Base-by-base conservation (phyloP, 768 basidiomycete genomes). In the Sistotremastrum suecicum region DNA sequence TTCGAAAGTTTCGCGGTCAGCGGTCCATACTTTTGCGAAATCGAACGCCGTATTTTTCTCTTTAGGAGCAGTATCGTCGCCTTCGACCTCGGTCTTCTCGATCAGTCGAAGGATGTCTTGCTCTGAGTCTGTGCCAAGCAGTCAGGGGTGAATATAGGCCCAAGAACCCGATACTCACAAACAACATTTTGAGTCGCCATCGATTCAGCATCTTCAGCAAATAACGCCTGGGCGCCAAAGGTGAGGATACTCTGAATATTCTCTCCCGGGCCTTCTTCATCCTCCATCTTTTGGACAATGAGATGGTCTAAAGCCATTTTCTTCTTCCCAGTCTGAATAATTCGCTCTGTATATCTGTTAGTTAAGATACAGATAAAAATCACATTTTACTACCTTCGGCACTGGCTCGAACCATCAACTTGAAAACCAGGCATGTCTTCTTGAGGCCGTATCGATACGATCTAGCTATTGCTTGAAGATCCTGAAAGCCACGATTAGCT, bases 251-350 rank as follows among this genome's bases (percentile, higher is more conserved):
- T 86, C 56, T 83, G 76, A n/a, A 97, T 70, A 53, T 94, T 80
- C 52, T 84, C 83, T 39, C 78, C 68, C 5, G 67, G 75, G 34
- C 77, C 78, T 39, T 84, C 85, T 41, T 74, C 75, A 45, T 88
- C 83, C 51, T 90, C 87, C 83, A 94, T 90, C 59, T 88, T 89
- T 63, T 95, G 86, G 20, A 97, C 92, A 52, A 97, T 92, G 10
- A 97, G 68, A 64, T 97, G 92, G 54, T 97, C 91, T 6, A 97
- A 68, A 9, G 89, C 82, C 31, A 97, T 73, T 60, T 97, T 97
- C 69, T 87, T 89, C 67, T 94, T 94, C n/a, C 87, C 89, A 29
- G 80, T 75, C 62, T 89, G 80, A 63, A 94, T 72, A 54, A 95
- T 97, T 39, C 82, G 83, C 56, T 95, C 91, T 94, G 54, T 12